Base-by-base conservation (phyloP, 768 basidiomycete genomes). In the Naematelia aurantialba region DNA sequence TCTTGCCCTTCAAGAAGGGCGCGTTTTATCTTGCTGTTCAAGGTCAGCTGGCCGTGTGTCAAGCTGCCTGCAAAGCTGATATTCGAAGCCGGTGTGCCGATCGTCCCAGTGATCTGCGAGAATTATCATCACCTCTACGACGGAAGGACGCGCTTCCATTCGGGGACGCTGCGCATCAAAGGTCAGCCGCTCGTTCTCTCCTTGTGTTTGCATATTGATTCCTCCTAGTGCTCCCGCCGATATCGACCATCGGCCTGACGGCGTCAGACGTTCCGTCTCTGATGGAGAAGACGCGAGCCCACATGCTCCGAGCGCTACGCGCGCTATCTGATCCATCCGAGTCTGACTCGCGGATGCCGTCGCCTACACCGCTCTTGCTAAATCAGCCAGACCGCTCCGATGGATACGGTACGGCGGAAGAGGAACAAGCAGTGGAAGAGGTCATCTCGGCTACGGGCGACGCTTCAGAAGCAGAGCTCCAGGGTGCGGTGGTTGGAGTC, bases 11-110 rank as follows among this genome's bases (percentile, higher is more conserved):
- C 81, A 98, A 98, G 82, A 98, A 96, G 77, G 94, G 94, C 44
- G 93, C 91, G 4, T 98, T 97, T 82, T 91, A 98, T 74, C 83
- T 96, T 49, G 94, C 94, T 31, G 82, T 97, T 25, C 86, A 91
- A 77, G 66, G 72, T 71, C 50, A 66, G 72, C 52, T 49, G 1
- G 30, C 29, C 56, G n/a, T n/a, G n/a, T n/a, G n/a, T n/a, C n/a
- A n/a, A n/a, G n/a, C n/a, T n/a, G n/a, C n/a, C n/a, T n/a, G n/a
- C n/a, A n/a, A n/a, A n/a, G n/a, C n/a, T n/a, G n/a, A n/a, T n/a
- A n/a, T n/a, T n/a, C n/a, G n/a, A n/a, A 74, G 85, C 90, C 17
- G 85, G 88, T 27, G 82, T 96, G 48, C 93, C 94, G 3, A 86
- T 99, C 67, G 83, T 89, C 24, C 94, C 94, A 2, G 83, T 98